Conservation (phyloP, 257 asterid species). For the Datura wrightii region DNA sequence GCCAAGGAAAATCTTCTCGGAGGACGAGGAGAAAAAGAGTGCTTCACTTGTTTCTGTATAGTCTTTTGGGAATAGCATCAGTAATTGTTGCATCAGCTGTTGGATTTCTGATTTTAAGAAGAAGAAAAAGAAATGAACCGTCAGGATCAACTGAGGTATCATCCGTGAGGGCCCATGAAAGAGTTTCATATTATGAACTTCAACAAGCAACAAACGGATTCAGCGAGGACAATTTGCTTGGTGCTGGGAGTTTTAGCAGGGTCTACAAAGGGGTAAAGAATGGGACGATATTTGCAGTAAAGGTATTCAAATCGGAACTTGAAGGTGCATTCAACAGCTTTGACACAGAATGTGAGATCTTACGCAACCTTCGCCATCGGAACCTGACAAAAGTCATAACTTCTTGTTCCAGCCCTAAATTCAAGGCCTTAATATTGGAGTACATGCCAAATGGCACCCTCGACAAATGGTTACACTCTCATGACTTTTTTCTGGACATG, state of each 20-base stretch:
- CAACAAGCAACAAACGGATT: slow-evolving; percentile 1
- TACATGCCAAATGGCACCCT: slow-evolving; percentile 9
- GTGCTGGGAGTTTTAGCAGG: slow-evolving; percentile 33
- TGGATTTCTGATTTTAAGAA: background rate
- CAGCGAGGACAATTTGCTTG: slow-evolving; percentile 26
- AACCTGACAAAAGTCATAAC: background rate
- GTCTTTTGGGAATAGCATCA: background rate
- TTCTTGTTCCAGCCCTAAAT: background rate
- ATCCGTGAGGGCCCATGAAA: background rate
- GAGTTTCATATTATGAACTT: slow-evolving; percentile 34
- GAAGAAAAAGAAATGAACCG: background rate
- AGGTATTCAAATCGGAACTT: slow-evolving; percentile 38
- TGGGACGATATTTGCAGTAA: slow-evolving; percentile 28
- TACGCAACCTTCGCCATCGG: background rate
- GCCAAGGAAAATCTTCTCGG: background rate
- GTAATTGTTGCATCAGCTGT: background rate
- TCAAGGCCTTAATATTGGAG: background rate
- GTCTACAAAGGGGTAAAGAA: slow-evolving; percentile 33
- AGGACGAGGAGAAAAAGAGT: background rate
- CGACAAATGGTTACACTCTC: background rate
- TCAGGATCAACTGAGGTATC: background rate
- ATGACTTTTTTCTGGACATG: background rate
- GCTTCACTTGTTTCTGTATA: background rate
- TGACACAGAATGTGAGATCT: background rate
- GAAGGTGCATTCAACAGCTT: slow-evolving; percentile 38